Evolutionary conservation across 495 filamentous ascomycete genomes (phyloP), one percentile per base, ranked within the genome.

Genomic region (Eremomyces bilateralis): DNA sequence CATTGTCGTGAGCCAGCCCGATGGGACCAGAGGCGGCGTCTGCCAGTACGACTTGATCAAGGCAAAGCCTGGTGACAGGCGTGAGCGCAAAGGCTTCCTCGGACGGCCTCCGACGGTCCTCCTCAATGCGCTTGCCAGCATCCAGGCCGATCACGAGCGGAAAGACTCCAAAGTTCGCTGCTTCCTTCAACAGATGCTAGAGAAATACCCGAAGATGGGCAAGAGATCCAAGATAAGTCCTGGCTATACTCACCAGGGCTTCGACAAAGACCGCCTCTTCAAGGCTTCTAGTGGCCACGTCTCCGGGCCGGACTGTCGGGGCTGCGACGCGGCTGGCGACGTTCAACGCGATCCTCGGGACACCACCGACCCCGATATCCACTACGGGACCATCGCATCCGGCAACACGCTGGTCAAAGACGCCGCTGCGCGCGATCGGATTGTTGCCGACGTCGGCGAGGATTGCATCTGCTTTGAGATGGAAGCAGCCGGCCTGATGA

Each of bases 41-140:
- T 44, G 62, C 4, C 53, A 60, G 37, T 62, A 42, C 38, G 51
- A 62, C 33, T 50, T 48, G 33, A 60, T 58, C 2, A 64, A 62
- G 31, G 42, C 44, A 6, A 22, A 30, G 2, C 31, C 18, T 29
- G 44, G 37, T 5, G 48, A 47, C 6, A 13, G 36, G 6, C 55
- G 58, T 35, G 30, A 40, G 31, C 50, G 43, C 5, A 63, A 50
- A 16, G 51, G 54, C 1, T 33, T 41, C 2, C 32, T 60, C 8
- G 52, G 55, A 32, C 44, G 47, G 21, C 57, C 54, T 21, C 54
- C 53, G 11, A 25, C 27, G 5, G 20, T 45, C 3, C 37, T 58
- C 1, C 41, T 55, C 15, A 53, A 35, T 18, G 52, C 53, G 0
- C 15, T 58, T 2, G 39, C 42, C 2, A 38, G 37, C 20, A 30